Evolutionary conservation across 345 rosid species (phyloP).

Genomic region (Boechera divaricarpa): DNA sequence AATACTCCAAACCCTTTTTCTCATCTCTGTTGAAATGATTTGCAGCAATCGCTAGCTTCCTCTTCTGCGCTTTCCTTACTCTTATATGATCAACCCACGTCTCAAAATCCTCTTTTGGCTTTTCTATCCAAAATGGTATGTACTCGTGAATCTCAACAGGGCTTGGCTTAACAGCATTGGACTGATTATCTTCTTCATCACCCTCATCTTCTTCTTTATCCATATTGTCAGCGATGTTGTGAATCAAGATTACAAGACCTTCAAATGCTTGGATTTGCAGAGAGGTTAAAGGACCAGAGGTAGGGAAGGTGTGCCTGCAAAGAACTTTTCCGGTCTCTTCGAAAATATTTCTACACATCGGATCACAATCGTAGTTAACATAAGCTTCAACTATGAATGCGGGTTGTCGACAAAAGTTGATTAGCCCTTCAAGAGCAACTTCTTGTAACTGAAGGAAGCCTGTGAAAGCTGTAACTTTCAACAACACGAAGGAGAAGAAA

Average conservation of each 20-base stretch:
- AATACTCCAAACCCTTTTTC: conserved; percentile 84
- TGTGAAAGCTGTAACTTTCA: conserved; percentile 54
- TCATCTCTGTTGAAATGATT: conserved; percentile 83
- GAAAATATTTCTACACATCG: conserved; percentile 60
- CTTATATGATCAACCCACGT: conserved; percentile 71
- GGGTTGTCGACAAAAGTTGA: conserved; percentile 88
- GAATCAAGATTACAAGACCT: conserved; percentile 77
- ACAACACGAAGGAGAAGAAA: conserved; percentile 71
- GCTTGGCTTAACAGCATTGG: conserved; percentile 53
- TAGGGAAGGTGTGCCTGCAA: conserved; percentile 83
- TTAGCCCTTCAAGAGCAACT: conserved; percentile 82
- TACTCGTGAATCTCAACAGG: conserved; percentile 66
- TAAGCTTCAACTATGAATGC: conserved; percentile 76
- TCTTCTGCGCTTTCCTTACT: conserved; percentile 73
- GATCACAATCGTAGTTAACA: conserved; percentile 85
- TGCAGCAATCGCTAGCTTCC: conserved; percentile 69
- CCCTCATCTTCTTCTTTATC: conserved; percentile 54
- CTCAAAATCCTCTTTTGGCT: conserved; percentile 58
- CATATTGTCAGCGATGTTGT: conserved; percentile 77
- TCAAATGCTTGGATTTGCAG: conserved; percentile 92
- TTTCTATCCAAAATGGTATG: conserved; percentile 79
- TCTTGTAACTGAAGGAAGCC: conserved; percentile 72
- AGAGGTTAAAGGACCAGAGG: conserved; percentile 60
- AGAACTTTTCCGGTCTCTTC: conserved; percentile 85
- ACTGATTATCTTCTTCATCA: conserved; percentile 41